These are phyloP conservation scores for Suillus lakei DNA, from an alignment of 768 basidiomycete species.

Conservation along the genomic window DNA sequence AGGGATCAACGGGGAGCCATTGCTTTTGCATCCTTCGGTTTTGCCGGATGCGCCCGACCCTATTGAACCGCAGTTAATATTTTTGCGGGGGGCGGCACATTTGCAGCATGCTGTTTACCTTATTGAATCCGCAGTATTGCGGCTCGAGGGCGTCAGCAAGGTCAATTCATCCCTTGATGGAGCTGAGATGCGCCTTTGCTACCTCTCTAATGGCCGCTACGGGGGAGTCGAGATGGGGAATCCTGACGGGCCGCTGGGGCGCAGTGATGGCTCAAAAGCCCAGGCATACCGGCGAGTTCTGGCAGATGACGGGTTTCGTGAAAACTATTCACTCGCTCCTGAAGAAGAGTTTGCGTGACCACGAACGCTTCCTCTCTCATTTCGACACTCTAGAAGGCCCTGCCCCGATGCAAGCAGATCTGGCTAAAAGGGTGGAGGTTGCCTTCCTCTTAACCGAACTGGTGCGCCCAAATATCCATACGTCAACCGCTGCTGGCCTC, in stretches of 20 bases:
- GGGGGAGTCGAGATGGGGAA: constrained; percentile 89
- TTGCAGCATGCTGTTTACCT: constrained; percentile 78
- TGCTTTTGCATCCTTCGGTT: constrained; percentile 71
- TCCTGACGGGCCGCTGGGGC: constrained; percentile 77
- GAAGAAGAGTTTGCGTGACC: constrained; percentile 81
- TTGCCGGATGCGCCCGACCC: constrained; percentile 84
- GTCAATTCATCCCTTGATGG: constrained; percentile 59
- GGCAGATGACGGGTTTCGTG: constrained; percentile 57
- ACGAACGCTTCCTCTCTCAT: constrained; percentile 82
- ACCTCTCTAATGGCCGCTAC: constrained; percentile 74
- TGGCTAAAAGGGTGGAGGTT: constrained; percentile 62
- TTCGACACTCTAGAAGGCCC: constrained; percentile 74
- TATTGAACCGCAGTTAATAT: constrained; percentile 83
- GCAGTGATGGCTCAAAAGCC: constrained; percentile 58
- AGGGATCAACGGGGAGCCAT: constrained; percentile 52
- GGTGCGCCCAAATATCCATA: constrained; percentile 63
- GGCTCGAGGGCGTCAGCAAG: constrained; percentile 72
- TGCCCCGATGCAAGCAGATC: constrained; percentile 31
- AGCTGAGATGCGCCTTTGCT: constrained; percentile 77
- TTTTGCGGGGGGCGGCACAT: constrained; percentile 83
- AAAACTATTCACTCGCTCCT: constrained; percentile 62
- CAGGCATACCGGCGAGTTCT: constrained; percentile 67
- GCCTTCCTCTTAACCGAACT: constrained; percentile 74
- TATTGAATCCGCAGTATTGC: constrained; percentile 74
- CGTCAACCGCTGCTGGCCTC: constrained; percentile 35